phyloP scores from a whole-genome alignment of 805 yeast species.

The Clavispora fructus region DNA sequence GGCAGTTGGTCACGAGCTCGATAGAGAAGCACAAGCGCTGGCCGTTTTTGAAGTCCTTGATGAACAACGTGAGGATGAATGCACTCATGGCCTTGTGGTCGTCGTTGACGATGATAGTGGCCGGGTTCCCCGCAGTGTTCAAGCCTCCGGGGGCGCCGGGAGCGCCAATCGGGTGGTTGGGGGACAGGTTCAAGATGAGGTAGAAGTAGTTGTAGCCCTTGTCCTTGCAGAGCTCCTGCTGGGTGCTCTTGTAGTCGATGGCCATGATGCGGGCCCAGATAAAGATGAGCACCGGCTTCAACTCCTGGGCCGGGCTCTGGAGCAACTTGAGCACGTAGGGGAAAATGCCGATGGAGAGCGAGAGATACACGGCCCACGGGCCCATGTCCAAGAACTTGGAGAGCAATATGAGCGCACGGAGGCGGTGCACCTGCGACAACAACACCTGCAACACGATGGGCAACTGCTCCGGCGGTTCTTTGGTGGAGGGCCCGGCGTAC shows the following conservation, averaged over 20 bases:
- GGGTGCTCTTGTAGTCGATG: constrained; percentile 84
- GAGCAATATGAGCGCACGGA: constrained; percentile 78
- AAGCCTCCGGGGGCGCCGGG: constrained; percentile 27
- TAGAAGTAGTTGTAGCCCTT: constrained; percentile 86
- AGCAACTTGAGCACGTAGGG: constrained; percentile 87
- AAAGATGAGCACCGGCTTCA: constrained; percentile 89
- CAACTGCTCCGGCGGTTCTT: constrained; percentile 88
- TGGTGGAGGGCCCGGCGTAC: constrained; percentile 72
- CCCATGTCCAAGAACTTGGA: constrained; percentile 89
- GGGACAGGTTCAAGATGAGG: constrained; percentile 55
- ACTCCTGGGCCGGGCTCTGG: constrained; percentile 92
- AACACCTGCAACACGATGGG: constrained; percentile 92
- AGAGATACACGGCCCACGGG: constrained; percentile 94
- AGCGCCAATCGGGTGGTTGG: constrained; percentile 25
- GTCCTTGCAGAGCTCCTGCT: constrained; percentile 87
- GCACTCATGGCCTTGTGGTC: constrained; percentile 96
- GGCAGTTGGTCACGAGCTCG: constrained; percentile 64
- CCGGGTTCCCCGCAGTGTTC: constrained; percentile 11
- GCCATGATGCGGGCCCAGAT: constrained; percentile 99
- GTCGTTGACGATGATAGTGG: constrained; percentile 47
- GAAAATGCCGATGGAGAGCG: constrained; percentile 90
- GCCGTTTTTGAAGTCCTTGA: constrained; percentile 72
- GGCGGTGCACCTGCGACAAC: constrained; percentile 87
- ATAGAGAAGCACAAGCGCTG: constrained; percentile 74
- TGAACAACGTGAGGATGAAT: constrained; percentile 79